Percentiles rank a stretch among this genome's conserved stretches.
These are phyloP conservation scores for Trichosanthes truncata DNA, from an alignment of 306 rosid genomes.

Conservation along the genomic window DNA sequence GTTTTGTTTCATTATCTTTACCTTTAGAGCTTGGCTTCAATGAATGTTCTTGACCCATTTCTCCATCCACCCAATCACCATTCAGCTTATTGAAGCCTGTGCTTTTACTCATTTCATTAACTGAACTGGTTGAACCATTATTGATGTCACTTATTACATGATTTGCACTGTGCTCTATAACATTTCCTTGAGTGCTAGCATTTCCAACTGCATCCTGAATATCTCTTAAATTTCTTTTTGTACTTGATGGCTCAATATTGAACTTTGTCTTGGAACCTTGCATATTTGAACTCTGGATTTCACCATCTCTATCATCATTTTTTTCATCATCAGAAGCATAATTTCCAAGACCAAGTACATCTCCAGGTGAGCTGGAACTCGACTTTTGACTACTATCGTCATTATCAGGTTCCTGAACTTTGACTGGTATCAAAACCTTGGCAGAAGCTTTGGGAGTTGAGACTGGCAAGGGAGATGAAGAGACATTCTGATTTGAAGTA, in stretches of 20 bases:
- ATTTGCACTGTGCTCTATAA: constrained; percentile 24
- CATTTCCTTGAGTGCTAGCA: constrained; percentile 28
- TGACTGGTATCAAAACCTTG: constrained; percentile 50
- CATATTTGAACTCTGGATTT: constrained; percentile 38
- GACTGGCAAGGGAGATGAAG: constrained; percentile 33
- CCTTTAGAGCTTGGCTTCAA: constrained; percentile 30
- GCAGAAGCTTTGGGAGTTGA: constrained; percentile 51
- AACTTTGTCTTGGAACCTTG: constrained; percentile 31
- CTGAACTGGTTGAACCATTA: constrained; percentile 25
- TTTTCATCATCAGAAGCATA: constrained; percentile 74
- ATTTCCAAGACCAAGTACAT: constrained; percentile 88
- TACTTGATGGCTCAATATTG: constrained; percentile 20
- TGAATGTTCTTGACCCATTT: constrained; percentile 24
- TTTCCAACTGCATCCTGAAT: constrained; percentile 21
- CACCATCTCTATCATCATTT: constrained; percentile 43
- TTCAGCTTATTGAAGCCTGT: constrained; percentile 16
- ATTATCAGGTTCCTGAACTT: constrained; percentile 44
- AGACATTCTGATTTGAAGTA: constrained; percentile 42
- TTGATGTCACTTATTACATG: constrained; percentile 22
- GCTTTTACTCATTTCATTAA: background rate
- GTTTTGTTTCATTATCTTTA: constrained; percentile 21
- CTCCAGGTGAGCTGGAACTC: constrained; percentile 60
- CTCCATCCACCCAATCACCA: constrained; percentile 27
- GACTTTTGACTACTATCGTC: constrained; percentile 44
- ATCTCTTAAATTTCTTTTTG: constrained; percentile 21